Percentiles rank a stretch among this genome's conserved stretches.
These are phyloP conservation scores for Rutstroemia sydowiana DNA, from an alignment of 2,329 filamentous ascomycete species.

Conservation along the genomic window DNA sequence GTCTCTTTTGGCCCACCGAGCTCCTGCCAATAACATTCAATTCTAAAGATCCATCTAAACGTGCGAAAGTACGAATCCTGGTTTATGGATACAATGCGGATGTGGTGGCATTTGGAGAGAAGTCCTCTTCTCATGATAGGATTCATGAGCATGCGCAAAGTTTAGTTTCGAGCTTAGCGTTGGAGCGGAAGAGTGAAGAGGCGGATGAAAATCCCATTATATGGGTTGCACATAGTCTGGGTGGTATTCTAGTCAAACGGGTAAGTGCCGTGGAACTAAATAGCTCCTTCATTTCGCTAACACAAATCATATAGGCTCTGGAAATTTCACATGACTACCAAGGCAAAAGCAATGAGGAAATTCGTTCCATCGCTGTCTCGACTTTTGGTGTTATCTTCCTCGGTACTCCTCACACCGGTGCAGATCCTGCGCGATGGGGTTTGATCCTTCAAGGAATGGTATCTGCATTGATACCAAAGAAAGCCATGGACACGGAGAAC, in stretches of 20 bases:
- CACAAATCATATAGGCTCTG: constrained; percentile 34
- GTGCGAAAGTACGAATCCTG: constrained; percentile 53
- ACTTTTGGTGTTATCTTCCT: constrained; percentile 73
- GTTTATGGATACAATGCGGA: constrained; percentile 73
- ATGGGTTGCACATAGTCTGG: constrained; percentile 68
- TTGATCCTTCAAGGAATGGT: constrained; percentile 61
- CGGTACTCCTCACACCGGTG: constrained; percentile 51
- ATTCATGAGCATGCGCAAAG: constrained; percentile 67
- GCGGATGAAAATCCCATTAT: constrained; percentile 60
- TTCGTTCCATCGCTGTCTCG: constrained; percentile 63
- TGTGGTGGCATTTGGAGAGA: constrained; percentile 40
- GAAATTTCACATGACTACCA: constrained; percentile 58
- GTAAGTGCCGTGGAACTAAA: not conserved
- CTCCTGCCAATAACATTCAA: not conserved
- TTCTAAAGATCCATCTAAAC: not conserved
- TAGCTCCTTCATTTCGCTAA: no score
- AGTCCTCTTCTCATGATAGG: constrained; percentile 46
- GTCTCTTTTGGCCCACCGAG: not conserved
- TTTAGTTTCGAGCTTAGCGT: constrained; percentile 53
- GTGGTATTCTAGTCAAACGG: constrained; percentile 65
- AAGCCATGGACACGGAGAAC: constrained; percentile 59
- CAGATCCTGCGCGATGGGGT: constrained; percentile 62
- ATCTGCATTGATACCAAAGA: constrained; percentile 55
- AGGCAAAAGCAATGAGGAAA: constrained; percentile 52
- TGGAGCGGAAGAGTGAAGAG: constrained; percentile 52